phyloP scores from a whole-genome alignment of 495 filamentous ascomycete species.

The Aspergillus bridgeri region DNA sequence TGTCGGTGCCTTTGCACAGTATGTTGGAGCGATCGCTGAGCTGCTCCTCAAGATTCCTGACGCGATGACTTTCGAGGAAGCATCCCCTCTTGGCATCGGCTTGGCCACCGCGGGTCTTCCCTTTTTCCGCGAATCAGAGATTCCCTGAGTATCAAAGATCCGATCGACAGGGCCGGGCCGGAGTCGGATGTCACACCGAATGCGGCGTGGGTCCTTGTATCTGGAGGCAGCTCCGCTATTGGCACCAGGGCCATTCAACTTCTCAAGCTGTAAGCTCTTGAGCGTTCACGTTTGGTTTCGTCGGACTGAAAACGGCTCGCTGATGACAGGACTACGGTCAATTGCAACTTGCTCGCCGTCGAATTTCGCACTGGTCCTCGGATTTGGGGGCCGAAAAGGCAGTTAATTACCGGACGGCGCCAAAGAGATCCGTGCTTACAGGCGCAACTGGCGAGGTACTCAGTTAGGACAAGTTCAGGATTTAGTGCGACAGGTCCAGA shows the following conservation, averaged over 20 bases:
- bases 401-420: background rate
- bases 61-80: constrained; percentile 23
- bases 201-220: constrained; percentile 20
- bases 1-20: constrained; percentile 30
- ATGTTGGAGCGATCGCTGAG: constrained; percentile 17
- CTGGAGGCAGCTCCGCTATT: constrained; percentile 24
- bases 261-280: constrained; percentile 17
- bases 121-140: constrained; percentile 14
- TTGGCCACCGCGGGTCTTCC: constrained; percentile 21
- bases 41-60: constrained; percentile 24
- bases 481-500: too few species aligned
- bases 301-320: background rate
- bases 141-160: constrained; percentile 13
- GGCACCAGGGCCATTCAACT: constrained; percentile 27
- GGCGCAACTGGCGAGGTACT: background rate
- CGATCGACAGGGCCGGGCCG: background rate
- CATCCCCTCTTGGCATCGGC: constrained; percentile 16
- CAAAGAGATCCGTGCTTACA: background rate
- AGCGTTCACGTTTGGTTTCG: background rate
- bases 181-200: constrained; percentile 3
- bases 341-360: background rate
- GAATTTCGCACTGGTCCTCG: background rate
- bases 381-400: background rate
- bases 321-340: background rate
- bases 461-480: too few species aligned